Evolutionary conservation across 2,329 filamentous ascomycete genomes (phyloP), one percentile per base, ranked within the genome.

Genomic region (Aspergillus arachidicola): DNA sequence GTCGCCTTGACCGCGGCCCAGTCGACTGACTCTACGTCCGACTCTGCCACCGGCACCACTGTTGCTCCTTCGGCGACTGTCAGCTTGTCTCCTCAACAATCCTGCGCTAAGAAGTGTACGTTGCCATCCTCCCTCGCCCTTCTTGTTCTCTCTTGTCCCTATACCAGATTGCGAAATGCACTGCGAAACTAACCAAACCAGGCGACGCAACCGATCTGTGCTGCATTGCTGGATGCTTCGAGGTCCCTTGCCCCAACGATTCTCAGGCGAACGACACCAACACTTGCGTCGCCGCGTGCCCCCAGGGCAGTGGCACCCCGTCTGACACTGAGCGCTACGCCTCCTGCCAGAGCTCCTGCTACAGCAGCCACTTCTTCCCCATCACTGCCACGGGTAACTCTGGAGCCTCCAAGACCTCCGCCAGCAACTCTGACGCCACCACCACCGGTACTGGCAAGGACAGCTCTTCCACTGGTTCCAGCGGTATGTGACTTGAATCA

Each of bases 181-280:
- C 6, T 9, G 6, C 19, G 10, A 54, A 60, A 48, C 59, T 66
- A 51, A 65, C 21, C 4, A 12, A 23, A 61, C 53, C 63, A 78
- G 85, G 84, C 70, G 64, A 67, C 41, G 60, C 71, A 23, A 75
- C 66, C 48, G 83, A 86, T 69, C 75, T 83, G 59, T 83, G 81
- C 75, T 87, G 85, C 77, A 73, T 79, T 66, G 84, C 85, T 43
- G 71, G 74, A 16, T 87, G 85, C 76, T 76, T 82, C 67, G 77
- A 81, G 43, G 80, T 82, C 45, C 84, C 85, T 36, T 84, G 82
- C 72, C 84, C 84, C 65, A 81, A 81, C 72, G 77, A 80, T n/a
- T 71, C 72, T 55, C 79, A 83, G 73, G 82, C 78, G 69, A 80
- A 84, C 69, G 78, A 80, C 62, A 86, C 83, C 72, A 84, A 78